Base-by-base conservation (phyloP, 23 red algal genomes). In the Gracilaria caudata region DNA sequence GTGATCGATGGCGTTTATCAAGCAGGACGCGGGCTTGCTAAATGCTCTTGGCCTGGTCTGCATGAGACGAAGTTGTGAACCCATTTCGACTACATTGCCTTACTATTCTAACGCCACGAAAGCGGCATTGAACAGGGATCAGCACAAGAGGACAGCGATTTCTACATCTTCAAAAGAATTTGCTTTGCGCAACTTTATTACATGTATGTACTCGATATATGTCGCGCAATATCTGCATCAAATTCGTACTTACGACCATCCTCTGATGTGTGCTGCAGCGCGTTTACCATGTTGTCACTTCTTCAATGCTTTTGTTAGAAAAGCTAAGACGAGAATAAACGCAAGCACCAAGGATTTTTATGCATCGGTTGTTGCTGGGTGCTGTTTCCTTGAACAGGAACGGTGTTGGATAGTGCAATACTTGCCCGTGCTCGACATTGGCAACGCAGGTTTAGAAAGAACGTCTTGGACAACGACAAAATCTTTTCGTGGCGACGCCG, bases 341-440 rank as follows among this genome's bases (percentile, higher is more conserved):
- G 70, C 70, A 49, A 75, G 70, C 70, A 75, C n/a, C 40, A 75
- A 75, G 70, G 65, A n/a, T 71, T 75, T 43, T 29, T 75, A 43
- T 75, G 70, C 70, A 75, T 49, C 37, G 43, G 37, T 25, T 29
- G 21, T 75, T 47, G 40, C 49, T 46, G 37, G 70, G 70, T 75
- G 61, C 61, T 33, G 13, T 66, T 35, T 66, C 61, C 61, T 66
- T 66, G 61, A 36, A 36, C 26, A 36, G 13, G 61, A 11, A 66
- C 28, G 14, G 14, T 28, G 41, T 53, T 17, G 49, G 19, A 53
- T 9, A 17, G 49, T 17, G 12, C 49, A 17, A 17, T 53, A 17
- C 13, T 16, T 9, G 49, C 7, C 49, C 49, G 13, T 2, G 49
- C 13, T 53, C 5, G 19, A 17, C 12, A 2, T 21, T 68, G 14